phyloP scores from a whole-genome alignment of 2,329 filamentous ascomycete species.

The Pyricularia grisea region DNA sequence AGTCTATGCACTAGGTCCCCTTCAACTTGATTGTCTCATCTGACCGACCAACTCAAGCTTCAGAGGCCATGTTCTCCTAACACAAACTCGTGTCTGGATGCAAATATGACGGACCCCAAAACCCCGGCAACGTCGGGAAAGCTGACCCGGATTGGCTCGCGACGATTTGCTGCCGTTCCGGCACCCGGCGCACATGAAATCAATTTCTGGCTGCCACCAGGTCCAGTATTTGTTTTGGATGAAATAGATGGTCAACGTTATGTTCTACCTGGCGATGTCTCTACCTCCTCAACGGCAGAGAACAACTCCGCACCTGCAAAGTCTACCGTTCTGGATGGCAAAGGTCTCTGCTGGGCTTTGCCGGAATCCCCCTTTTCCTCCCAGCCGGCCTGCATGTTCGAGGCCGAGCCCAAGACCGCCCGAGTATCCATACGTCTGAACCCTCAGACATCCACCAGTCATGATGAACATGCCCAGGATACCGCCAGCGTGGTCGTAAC shows the following conservation, averaged over 20 bases:
- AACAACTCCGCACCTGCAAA: background rate
- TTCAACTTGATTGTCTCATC: background rate
- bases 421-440: background rate
- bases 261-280: background rate
- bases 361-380: background rate
- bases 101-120: background rate
- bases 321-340: background rate
- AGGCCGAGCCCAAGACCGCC: background rate
- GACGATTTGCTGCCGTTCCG: background rate
- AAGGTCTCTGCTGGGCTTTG: constrained; percentile 4
- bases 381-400: background rate
- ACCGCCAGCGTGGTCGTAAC: background rate
- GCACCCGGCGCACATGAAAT: background rate
- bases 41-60: background rate
- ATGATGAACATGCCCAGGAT: background rate
- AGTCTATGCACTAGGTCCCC: background rate
- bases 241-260: background rate
- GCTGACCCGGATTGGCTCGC: background rate
- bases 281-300: background rate
- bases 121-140: background rate
- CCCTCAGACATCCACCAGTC: background rate
- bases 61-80: background rate
- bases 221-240: constrained; percentile 3
- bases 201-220: background rate
- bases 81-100: background rate